Evolutionary conservation across 106 monocot genomes (phyloP).

Genomic region (Dioscorea alata): DNA sequence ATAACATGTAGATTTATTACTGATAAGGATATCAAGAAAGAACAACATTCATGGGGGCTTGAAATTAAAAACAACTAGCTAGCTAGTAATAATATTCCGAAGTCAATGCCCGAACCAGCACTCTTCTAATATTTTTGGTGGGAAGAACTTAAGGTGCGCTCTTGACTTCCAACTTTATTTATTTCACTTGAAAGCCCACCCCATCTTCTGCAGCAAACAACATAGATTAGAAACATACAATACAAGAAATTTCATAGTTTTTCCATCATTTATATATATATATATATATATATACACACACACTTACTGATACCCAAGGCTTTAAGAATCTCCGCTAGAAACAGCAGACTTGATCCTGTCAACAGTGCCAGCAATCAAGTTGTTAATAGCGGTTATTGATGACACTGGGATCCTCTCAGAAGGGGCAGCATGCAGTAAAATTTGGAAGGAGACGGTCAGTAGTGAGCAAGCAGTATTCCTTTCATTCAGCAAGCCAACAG

Average conservation of each 20-base stretch:
- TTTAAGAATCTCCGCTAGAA: conserved; percentile 25
- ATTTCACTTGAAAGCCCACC: neutral
- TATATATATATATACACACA: too few relatives aligned
- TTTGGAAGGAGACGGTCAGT: conserved; percentile 93
- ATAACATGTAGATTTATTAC: too few relatives aligned
- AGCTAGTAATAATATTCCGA: neutral
- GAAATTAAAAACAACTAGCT: neutral
- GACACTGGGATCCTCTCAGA: conserved; percentile 80
- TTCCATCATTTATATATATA: too few relatives aligned
- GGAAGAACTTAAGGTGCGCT: conserved; percentile 83
- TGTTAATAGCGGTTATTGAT: conserved; percentile 85
- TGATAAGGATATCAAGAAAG: too few relatives aligned
- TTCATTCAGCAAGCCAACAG: neutral
- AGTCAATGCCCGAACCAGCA: conserved; percentile 96
- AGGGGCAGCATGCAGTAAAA: conserved; percentile 78
- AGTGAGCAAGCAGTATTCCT: conserved; percentile 25
- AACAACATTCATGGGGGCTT: too few relatives aligned
- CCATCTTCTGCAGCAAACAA: too few relatives aligned
- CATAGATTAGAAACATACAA: too few relatives aligned
- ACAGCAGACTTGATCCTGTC: conserved; percentile 87
- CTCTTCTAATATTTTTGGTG: conserved; percentile 27
- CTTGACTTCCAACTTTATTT: conserved; percentile 64
- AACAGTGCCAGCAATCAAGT: conserved; percentile 88
- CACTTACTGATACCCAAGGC: conserved; percentile 6
- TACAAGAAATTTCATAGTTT: too few relatives aligned